phyloP scores from a whole-genome alignment of 495 filamentous ascomycete genomes.

The Trichoderma orchidacearum region DNA sequence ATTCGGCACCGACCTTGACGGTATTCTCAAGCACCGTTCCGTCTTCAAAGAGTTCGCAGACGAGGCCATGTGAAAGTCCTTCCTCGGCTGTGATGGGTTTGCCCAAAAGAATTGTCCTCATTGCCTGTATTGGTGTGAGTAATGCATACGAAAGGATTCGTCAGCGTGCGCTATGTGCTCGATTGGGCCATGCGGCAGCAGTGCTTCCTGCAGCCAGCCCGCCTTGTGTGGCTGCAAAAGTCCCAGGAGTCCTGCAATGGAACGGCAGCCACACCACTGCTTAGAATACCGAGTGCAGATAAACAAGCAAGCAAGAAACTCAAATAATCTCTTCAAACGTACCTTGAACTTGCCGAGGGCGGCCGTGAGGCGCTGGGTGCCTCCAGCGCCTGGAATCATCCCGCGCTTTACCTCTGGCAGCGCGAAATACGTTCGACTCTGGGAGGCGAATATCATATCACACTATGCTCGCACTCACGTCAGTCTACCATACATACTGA shows the following conservation, averaged over 20 bases:
- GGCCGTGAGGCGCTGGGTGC: conserved; percentile 24
- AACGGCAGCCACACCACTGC: background rate
- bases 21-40: conserved; percentile 4
- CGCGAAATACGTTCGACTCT: conserved; percentile 18
- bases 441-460: conserved; percentile 25
- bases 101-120: conserved; percentile 5
- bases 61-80: conserved; percentile 1
- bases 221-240: background rate
- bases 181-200: background rate
- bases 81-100: conserved; percentile 3
- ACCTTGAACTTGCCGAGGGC: conserved; percentile 26
- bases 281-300: background rate
- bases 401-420: conserved; percentile 30
- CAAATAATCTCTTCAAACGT: background rate
- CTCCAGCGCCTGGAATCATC: conserved; percentile 27
- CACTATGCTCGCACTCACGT: conserved; percentile 8
- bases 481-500: too few species aligned
- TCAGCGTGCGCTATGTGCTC: too few species aligned
- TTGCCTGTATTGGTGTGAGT: conserved; percentile 2
- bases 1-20: background rate
- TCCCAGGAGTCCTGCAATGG: background rate
- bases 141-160: background rate
- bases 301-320: background rate
- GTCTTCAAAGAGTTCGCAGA: conserved; percentile 3
- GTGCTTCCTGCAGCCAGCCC: background rate